Base-by-base conservation (phyloP, 352 stramenopile species). In the Phytopythium cucurbitacearum region DNA sequence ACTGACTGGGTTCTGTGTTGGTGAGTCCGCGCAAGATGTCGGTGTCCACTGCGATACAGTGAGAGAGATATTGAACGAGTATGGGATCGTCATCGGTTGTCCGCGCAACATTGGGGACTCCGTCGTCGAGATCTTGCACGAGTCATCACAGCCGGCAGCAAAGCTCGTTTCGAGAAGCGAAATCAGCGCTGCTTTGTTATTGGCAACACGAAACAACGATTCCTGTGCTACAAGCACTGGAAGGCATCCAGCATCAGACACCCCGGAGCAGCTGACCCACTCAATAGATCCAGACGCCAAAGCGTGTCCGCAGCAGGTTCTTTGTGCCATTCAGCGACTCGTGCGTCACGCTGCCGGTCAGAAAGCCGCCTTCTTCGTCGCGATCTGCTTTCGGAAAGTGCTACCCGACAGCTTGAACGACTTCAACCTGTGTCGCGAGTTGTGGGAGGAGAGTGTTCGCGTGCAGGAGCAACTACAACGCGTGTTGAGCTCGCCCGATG, bases 1-100 rank as follows among this genome's bases (percentile, higher is more conserved):
- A 11, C 49, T 91, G 0, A 65, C 80, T 53, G 80, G 77, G 15
- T 75, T 85, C 36, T 28, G 65, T 76, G 13, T 51, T 40, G 45
- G 33, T 40, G 28, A 5, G 3, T 11, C 3, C 13, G 7, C 39
- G 21, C 21, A 28, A 28, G 21, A 28, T 28, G 21, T 28, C 21
- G 21, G 21, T 28, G 21, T 28, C 21, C 21, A 28, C 21, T 28
- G 21, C 21, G 21, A 28, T 28, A 28, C 21, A 13, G 56, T 85
- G 6, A 53, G 66, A 62, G 57, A 51, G 13, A 51, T 87, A 9
- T 71, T 82, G 40, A 87, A 81, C 33, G 63, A 86, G 49, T 85
- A 81, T 46, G 69, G 77, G 7, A 60, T 89, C 39, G 70, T 91
- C 16, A 78, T 91, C 8, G 80, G 80, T 0, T 87, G 74, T 33